phyloP scores from a whole-genome alignment of 2,329 filamentous ascomycete species.

The Coniochaeta pulveracea region DNA sequence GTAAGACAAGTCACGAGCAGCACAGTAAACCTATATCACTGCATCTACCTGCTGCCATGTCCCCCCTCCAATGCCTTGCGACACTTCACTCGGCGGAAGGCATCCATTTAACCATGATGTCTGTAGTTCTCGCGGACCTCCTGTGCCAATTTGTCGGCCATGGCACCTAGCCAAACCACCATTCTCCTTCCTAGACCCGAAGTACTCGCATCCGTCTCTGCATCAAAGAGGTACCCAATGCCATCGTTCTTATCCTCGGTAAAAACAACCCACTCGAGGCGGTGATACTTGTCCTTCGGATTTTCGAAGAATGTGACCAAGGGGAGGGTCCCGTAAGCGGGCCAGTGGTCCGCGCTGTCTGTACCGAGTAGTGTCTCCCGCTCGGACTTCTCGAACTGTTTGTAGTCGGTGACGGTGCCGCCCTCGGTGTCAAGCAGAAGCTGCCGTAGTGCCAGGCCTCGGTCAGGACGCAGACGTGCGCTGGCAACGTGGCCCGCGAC shows the following conservation, averaged over 20 bases:
- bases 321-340: slow-evolving; percentile 1
- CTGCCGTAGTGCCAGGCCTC: not conserved
- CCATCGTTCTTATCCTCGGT: not conserved
- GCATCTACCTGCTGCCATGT: not conserved
- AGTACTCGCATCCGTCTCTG: slow-evolving; percentile 1
- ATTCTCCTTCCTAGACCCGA: slow-evolving; percentile 1
- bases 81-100: not conserved
- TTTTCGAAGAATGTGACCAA: not conserved
- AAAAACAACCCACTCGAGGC: slow-evolving; percentile 1
- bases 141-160: not conserved
- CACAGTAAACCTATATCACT: too few species aligned
- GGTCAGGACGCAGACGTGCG: slow-evolving; percentile 1
- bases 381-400: slow-evolving; percentile 1
- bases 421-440: slow-evolving; percentile 1
- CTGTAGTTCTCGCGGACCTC: slow-evolving; percentile 1
- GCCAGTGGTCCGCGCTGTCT: slow-evolving; percentile 1
- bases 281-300: slow-evolving; percentile 1
- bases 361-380: not conserved
- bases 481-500: not conserved
- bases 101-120: not conserved
- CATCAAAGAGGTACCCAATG: slow-evolving; percentile 1
- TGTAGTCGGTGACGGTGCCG: slow-evolving; percentile 2
- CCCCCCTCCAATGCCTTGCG: not conserved
- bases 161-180: not conserved
- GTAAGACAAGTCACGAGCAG: too few species aligned